Evolutionary conservation across 2,329 filamentous ascomycete genomes (phyloP).

Genomic region (Arthrocladium fulminans): DNA sequence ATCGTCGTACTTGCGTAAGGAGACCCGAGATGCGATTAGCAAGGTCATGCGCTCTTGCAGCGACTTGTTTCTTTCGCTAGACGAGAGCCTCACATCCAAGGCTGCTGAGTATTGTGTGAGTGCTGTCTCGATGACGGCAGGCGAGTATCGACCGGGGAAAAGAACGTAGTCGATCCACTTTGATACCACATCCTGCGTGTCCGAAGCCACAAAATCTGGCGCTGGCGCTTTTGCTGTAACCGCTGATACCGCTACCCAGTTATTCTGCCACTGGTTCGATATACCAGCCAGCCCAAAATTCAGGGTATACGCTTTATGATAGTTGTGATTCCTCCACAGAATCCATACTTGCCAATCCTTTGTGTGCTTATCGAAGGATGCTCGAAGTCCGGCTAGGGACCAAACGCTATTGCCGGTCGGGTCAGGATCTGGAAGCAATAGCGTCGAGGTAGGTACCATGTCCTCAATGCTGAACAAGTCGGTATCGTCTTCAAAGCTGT

Average conservation of each 20-base stretch:
- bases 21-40: slow-evolving; percentile 31
- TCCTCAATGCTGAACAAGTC: slow-evolving; percentile 55
- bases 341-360: slow-evolving; percentile 62
- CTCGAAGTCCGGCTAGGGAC: slow-evolving; percentile 68
- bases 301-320: slow-evolving; percentile 64
- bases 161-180: slow-evolving; percentile 82
- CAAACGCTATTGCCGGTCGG: slow-evolving; percentile 64
- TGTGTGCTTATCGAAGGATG: slow-evolving; percentile 45
- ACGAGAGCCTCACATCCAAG: slow-evolving; percentile 24
- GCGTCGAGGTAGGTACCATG: slow-evolving; percentile 53
- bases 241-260: slow-evolving; percentile 62
- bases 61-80: slow-evolving; percentile 30
- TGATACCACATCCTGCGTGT: slow-evolving; percentile 63
- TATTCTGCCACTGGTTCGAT: slow-evolving; percentile 47
- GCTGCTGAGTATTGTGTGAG: slow-evolving; percentile 70
- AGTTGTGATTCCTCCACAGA: slow-evolving; percentile 76
- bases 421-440: slow-evolving; percentile 57
- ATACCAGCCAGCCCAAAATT: slow-evolving; percentile 62
- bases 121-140: slow-evolving; percentile 71
- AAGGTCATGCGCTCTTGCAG: slow-evolving; percentile 29
- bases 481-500: slow-evolving; percentile 43
- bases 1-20: slow-evolving; percentile 66
- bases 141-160: slow-evolving; percentile 71
- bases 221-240: slow-evolving; percentile 38
- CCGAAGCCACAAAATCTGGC: slow-evolving; percentile 52